These are phyloP conservation scores for Blastocrithidia nonstop DNA, from an alignment of 208 protist genomes.

Conservation along the genomic window DNA sequence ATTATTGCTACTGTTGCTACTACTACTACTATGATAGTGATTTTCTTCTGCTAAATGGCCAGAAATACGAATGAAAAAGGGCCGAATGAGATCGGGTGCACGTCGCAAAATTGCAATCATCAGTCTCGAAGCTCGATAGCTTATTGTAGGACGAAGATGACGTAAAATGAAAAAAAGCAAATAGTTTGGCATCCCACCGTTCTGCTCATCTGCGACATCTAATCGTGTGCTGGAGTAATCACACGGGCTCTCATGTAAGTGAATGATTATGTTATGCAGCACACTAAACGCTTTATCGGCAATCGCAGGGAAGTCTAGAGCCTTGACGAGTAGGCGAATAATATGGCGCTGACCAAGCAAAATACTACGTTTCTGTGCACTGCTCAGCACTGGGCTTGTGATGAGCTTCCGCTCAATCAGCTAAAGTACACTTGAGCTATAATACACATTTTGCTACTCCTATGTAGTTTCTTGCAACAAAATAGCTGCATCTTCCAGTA, in stretches of 20 bases:
- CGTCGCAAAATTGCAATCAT: constrained; percentile 59
- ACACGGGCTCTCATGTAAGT: constrained; percentile 57
- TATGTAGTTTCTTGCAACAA: constrained; percentile 69
- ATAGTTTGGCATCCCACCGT: constrained; percentile 78
- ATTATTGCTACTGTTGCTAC: constrained; percentile 1
- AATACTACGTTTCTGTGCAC: constrained; percentile 34
- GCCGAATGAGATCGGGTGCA: constrained; percentile 72
- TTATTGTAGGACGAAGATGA: constrained; percentile 54
- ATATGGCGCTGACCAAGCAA: constrained; percentile 70
- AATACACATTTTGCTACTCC: too few relatives aligned
- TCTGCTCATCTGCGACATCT: constrained; percentile 39
- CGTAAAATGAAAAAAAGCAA: constrained; percentile 79
- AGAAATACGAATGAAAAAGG: constrained; percentile 72
- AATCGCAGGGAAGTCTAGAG: constrained; percentile 42
- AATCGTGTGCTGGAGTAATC: constrained; percentile 65
- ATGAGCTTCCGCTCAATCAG: constrained; percentile 58
- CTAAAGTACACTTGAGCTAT: too few relatives aligned
- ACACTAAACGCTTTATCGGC: constrained; percentile 42
- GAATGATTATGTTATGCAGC: constrained; percentile 41
- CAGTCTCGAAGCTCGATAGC: constrained; percentile 31
- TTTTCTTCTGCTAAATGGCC: constrained; percentile 60
- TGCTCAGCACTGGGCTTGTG: constrained; percentile 16
- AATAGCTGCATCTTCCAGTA: constrained; percentile 73
- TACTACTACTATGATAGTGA: background rate
- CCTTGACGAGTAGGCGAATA: constrained; percentile 66